A percentile compares a stretch with the other conserved stretches of the same genome.
phyloP scores from a whole-genome alignment of 257 asterid species.

The Fraxinus quadrangulata region DNA sequence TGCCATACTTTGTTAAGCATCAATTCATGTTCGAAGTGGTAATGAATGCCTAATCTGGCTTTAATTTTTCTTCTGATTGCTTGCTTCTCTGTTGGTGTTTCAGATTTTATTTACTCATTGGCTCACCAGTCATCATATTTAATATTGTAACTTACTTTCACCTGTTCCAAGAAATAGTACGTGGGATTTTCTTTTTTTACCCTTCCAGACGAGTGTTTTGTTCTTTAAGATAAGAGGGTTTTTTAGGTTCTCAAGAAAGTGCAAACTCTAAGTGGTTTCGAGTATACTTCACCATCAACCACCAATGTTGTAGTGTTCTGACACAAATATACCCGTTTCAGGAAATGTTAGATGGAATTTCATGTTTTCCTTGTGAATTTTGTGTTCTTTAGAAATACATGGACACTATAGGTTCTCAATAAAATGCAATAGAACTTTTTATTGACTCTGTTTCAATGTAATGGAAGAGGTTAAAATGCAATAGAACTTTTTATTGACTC shows the following conservation, averaged over 20 bases:
- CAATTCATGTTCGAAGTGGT: not conserved
- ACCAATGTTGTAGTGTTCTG: not conserved
- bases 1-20: not conserved
- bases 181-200: conserved; percentile 2
- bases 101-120: not conserved
- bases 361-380: not conserved
- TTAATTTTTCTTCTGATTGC: not conserved
- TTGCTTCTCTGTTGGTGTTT: conserved; percentile 8
- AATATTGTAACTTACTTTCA: not conserved
- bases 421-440: conserved; percentile 13
- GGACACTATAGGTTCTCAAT: conserved; percentile 19
- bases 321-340: not conserved
- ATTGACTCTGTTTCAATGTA: not conserved
- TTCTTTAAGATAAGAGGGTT: conserved; percentile 14
- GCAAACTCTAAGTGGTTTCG: not conserved
- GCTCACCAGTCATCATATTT: not conserved
- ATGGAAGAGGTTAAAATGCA: conserved; percentile 18
- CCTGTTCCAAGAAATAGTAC: not conserved
- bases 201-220: not conserved
- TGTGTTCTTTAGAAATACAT: not conserved
- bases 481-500: conserved; percentile 10
- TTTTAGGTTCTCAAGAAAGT: not conserved
- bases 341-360: not conserved
- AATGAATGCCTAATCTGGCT: not conserved
- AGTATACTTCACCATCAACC: not conserved